Percentiles rank a stretch among this genome's conserved stretches.
Conservation (phyloP, 2,329 filamentous ascomycete species). For the Rutstroemia sydowiana region DNA sequence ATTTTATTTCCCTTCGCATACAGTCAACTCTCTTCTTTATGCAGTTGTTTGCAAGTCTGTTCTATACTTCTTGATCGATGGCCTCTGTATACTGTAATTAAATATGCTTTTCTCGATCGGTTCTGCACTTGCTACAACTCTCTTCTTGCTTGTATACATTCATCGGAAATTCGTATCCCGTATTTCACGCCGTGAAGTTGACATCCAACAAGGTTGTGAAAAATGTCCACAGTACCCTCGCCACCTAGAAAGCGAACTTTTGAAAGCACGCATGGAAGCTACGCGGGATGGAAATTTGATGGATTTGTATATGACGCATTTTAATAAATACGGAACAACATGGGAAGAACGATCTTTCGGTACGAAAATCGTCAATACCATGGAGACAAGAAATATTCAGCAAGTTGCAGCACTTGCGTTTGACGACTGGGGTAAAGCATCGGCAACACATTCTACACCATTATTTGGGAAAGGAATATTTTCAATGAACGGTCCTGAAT, state of each 20-base stretch:
- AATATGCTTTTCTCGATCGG: too few relatives aligned
- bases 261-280: not conserved
- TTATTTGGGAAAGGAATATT: conserved; percentile 3
- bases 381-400: conserved; percentile 2
- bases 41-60: too few relatives aligned
- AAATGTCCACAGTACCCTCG: not conserved
- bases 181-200: not conserved
- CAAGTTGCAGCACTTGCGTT: conserved; percentile 1
- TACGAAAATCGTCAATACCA: not conserved
- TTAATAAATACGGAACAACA: not conserved
- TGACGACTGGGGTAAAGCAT: not conserved
- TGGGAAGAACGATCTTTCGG: not conserved
- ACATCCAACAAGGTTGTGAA: not conserved
- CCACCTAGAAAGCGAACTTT: not conserved
- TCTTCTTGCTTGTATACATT: not conserved
- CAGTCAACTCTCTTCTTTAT: too few relatives aligned
- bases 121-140: not conserved
- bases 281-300: not conserved
- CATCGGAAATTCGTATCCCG: not conserved
- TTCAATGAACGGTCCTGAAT: conserved; percentile 1
- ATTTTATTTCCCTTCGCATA: too few relatives aligned
- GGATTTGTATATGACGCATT: conserved; percentile 1
- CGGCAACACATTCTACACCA: not conserved
- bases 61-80: too few relatives aligned
- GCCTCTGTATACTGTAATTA: too few relatives aligned